phyloP scores from a whole-genome alignment of 768 basidiomycete genomes.

The Tubosaeta sp. region DNA sequence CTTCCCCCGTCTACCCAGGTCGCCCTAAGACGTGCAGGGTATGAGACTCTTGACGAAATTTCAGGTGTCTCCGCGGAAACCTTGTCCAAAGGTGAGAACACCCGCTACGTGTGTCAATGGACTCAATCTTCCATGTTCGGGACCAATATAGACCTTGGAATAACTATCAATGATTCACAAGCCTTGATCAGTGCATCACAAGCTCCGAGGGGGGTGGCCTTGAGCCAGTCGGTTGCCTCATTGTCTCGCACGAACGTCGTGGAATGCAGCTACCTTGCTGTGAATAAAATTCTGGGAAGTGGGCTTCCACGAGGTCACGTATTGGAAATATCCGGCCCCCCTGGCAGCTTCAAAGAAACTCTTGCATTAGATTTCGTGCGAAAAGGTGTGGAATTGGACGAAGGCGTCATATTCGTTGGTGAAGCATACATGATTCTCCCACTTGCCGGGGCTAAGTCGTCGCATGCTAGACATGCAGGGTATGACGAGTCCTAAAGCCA shows the following conservation, averaged over 20 bases:
- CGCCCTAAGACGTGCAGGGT: slow-evolving; percentile 50
- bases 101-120: neutral
- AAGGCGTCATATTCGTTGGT: slow-evolving; percentile 67
- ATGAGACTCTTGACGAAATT: slow-evolving; percentile 55
- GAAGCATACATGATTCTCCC: slow-evolving; percentile 11
- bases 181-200: slow-evolving; percentile 42
- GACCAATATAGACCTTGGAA: slow-evolving; percentile 42
- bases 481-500: slow-evolving; percentile 37
- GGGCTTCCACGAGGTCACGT: slow-evolving; percentile 59
- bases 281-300: slow-evolving; percentile 59
- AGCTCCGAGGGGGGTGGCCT: slow-evolving; percentile 26
- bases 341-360: slow-evolving; percentile 62
- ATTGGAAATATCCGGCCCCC: slow-evolving; percentile 73
- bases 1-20: slow-evolving; percentile 44
- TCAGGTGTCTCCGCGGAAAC: slow-evolving; percentile 37
- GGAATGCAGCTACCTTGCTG: slow-evolving; percentile 36
- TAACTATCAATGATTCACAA: slow-evolving; percentile 44
- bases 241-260: slow-evolving; percentile 22
- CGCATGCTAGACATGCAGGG: slow-evolving; percentile 43
- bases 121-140: neutral
- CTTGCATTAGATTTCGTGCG: slow-evolving; percentile 48
- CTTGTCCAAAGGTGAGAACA: slow-evolving; percentile 47
- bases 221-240: slow-evolving; percentile 58
- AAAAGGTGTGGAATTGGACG: slow-evolving; percentile 42
- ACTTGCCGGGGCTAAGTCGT: slow-evolving; percentile 2